phyloP scores from a whole-genome alignment of 345 rosid species.

The Salix udensis region DNA sequence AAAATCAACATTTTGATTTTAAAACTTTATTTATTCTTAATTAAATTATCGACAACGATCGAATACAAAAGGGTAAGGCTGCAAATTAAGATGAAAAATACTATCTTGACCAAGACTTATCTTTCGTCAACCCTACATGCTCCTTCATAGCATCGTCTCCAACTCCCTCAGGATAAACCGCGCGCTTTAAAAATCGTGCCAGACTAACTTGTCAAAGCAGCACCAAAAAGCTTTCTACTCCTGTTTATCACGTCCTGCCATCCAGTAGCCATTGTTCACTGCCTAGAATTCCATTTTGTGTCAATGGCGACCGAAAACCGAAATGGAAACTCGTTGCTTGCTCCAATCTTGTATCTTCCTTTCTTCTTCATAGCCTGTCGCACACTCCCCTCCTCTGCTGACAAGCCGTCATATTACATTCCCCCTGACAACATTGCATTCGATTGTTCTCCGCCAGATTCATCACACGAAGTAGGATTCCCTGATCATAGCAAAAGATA shows the following conservation, averaged over 20 bases:
- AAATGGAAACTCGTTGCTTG: neutral
- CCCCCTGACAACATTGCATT: neutral
- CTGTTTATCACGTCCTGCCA: neutral
- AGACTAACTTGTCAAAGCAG: no score
- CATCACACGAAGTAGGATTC: neutral
- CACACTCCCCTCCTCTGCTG: conserved; percentile 3
- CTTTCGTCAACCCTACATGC: no score
- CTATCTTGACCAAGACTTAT: no score
- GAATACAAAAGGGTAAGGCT: no score
- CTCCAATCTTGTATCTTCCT: neutral
- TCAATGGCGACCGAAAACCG: neutral
- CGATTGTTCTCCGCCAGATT: neutral
- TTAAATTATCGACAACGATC: no score
- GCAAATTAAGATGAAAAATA: no score
- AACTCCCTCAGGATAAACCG: no score
- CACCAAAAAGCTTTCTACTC: neutral
- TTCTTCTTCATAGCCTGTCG: neutral
- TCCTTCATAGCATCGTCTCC: no score
- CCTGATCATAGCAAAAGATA: neutral
- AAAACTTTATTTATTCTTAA: no score
- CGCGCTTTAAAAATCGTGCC: no score
- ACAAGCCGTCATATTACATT: neutral
- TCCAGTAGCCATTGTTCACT: neutral
- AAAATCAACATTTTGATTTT: no score
- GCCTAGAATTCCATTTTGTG: neutral